These are phyloP conservation scores for Cladobotryum mycophilum DNA, from an alignment of 2,329 filamentous ascomycete genomes.

Conservation along the genomic window DNA sequence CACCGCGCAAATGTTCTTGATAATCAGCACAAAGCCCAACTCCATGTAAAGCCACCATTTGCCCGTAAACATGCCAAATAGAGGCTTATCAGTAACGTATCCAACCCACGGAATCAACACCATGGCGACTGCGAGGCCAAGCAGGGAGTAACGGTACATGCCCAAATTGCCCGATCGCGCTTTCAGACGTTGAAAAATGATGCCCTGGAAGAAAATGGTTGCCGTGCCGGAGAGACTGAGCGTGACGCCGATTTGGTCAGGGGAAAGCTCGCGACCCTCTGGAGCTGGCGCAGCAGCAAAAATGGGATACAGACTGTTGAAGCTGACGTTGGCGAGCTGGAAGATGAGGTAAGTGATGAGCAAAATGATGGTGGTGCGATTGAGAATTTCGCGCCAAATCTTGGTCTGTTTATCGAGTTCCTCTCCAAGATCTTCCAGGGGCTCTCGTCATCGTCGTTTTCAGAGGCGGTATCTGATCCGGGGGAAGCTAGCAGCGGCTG, in stretches of 20 bases:
- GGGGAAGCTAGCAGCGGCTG: slow-evolving; percentile 24
- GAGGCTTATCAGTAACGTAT: slow-evolving; percentile 56
- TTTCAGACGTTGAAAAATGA: slow-evolving; percentile 73
- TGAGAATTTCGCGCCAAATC: slow-evolving; percentile 56
- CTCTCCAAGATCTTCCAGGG: slow-evolving; percentile 6
- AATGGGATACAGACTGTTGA: slow-evolving; percentile 91
- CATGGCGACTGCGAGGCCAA: slow-evolving; percentile 77
- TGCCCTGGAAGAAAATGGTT: slow-evolving; percentile 86
- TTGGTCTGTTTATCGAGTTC: not conserved
- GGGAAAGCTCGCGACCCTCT: slow-evolving; percentile 67
- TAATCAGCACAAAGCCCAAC: slow-evolving; percentile 69
- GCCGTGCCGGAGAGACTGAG: slow-evolving; percentile 77
- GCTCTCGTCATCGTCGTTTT: slow-evolving; percentile 19
- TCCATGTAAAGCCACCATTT: slow-evolving; percentile 71
- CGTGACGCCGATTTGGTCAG: slow-evolving; percentile 76
- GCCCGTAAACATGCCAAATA: slow-evolving; percentile 54
- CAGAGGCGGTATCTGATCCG: slow-evolving; percentile 14
- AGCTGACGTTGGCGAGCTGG: slow-evolving; percentile 88
- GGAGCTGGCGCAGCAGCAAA: slow-evolving; percentile 74
- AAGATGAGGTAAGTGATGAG: slow-evolving; percentile 87
- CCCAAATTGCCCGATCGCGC: slow-evolving; percentile 76
- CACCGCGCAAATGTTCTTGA: slow-evolving; percentile 88
- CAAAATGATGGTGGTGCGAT: slow-evolving; percentile 73
- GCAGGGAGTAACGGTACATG: slow-evolving; percentile 72
- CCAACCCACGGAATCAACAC: slow-evolving; percentile 85